These are phyloP conservation scores for Acacia concinna DNA, from an alignment of 331 rosid genomes.

Conservation along the genomic window DNA sequence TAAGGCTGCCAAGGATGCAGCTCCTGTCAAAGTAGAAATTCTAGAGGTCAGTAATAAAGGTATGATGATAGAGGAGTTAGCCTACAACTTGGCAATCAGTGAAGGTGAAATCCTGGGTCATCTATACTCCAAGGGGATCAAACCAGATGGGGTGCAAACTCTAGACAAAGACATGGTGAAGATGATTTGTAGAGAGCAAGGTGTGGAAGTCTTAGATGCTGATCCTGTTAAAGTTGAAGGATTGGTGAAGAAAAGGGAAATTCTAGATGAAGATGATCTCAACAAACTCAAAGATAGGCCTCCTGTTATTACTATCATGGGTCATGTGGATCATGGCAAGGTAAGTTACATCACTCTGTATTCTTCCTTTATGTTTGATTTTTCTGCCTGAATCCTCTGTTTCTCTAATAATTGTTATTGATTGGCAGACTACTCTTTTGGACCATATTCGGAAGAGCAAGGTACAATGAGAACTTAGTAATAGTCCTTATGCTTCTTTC, in stretches of 20 bases:
- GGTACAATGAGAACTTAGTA: slow-evolving; percentile 50
- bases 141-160: slow-evolving; percentile 97
- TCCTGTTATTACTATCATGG: slow-evolving; percentile 97
- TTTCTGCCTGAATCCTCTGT: slow-evolving; percentile 24
- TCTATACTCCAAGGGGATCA: slow-evolving; percentile 80
- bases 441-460: slow-evolving; percentile 88
- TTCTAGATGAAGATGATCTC: slow-evolving; percentile 72
- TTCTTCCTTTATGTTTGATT: slow-evolving; percentile 26
- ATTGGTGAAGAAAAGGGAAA: slow-evolving; percentile 67
- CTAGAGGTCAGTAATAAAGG: slow-evolving; percentile 82
- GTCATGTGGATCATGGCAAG: slow-evolving; percentile 99
- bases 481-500: slow-evolving; percentile 29
- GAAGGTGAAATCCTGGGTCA: slow-evolving; percentile 92
- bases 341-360: slow-evolving; percentile 39
- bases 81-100: slow-evolving; percentile 67
- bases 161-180: slow-evolving; percentile 89
- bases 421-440: slow-evolving; percentile 91
- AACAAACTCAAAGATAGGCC: slow-evolving; percentile 88
- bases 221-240: slow-evolving; percentile 79
- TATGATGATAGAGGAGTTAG: slow-evolving; percentile 85
- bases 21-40: slow-evolving; percentile 97
- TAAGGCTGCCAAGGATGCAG: slow-evolving; percentile 95
- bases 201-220: slow-evolving; percentile 81
- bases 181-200: slow-evolving; percentile 85
- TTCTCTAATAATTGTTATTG: slow-evolving; percentile 38